Conservation (phyloP, 257 asterid species). For the Jasminum sambac region DNA sequence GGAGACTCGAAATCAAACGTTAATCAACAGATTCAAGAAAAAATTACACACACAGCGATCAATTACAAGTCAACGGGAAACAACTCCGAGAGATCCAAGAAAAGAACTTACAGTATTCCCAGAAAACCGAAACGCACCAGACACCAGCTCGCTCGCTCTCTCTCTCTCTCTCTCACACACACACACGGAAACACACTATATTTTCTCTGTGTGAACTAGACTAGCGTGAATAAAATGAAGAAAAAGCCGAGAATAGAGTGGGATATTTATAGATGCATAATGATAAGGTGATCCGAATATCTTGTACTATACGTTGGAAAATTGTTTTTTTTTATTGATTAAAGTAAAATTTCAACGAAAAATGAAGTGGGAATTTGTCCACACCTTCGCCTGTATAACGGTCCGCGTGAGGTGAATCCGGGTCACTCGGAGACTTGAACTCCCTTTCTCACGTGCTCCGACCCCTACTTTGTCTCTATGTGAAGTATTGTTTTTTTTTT, state of each 20-base stretch:
- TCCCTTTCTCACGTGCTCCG: conserved; percentile 1
- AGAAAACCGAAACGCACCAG: conserved; percentile 22
- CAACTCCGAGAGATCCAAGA: neutral
- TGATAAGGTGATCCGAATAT: conserved; percentile 54
- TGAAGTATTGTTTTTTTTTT: no score
- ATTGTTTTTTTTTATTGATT: neutral
- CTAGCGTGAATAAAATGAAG: conserved; percentile 12
- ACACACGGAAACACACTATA: neutral
- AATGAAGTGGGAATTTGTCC: conserved; percentile 36
- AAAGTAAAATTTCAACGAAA: conserved; percentile 39
- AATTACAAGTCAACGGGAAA: neutral
- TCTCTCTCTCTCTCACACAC: conserved; percentile 32
- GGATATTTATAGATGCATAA: conserved; percentile 53
- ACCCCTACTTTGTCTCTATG: neutral
- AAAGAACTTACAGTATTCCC: conserved; percentile 38
- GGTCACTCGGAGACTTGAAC: conserved; percentile 35
- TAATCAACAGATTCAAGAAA: neutral
- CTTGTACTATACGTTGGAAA: conserved; percentile 32
- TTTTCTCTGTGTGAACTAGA: neutral
- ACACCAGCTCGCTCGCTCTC: conserved; percentile 23
- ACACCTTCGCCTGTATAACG: conserved; percentile 23
- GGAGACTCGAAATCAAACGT: neutral
- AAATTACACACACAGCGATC: neutral
- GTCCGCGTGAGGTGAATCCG: conserved; percentile 33
- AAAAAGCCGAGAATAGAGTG: conserved; percentile 19